phyloP scores from a whole-genome alignment of 805 yeast species.

The Sugiyamaella mastotermitis region DNA sequence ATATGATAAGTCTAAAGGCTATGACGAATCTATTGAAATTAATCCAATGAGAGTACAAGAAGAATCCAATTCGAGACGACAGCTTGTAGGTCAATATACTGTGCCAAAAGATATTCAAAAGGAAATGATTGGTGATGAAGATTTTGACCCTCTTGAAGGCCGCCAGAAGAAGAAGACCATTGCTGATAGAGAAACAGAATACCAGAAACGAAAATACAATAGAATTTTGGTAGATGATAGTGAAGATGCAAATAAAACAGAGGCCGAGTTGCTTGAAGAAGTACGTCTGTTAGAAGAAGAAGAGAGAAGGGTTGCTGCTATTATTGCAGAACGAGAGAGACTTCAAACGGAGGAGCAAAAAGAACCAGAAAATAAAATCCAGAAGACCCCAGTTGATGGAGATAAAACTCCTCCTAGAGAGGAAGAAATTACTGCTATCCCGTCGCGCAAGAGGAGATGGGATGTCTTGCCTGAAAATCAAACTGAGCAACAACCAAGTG shows the following conservation, averaged over 20 bases:
- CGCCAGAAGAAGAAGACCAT: slow-evolving; percentile 20
- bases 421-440: slow-evolving; percentile 2
- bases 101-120: slow-evolving; percentile 32
- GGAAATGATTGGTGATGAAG: slow-evolving; percentile 25
- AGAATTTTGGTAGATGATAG: slow-evolving; percentile 29
- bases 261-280: slow-evolving; percentile 36
- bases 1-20: too few species aligned
- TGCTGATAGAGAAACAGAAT: slow-evolving; percentile 39
- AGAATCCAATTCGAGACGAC: slow-evolving; percentile 3
- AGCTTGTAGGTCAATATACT: slow-evolving; percentile 37
- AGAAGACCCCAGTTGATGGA: slow-evolving; percentile 1
- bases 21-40: too few species aligned
- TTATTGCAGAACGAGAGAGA: slow-evolving; percentile 26
- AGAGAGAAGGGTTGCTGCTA: slow-evolving; percentile 27
- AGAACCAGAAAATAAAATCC: slow-evolving; percentile 5
- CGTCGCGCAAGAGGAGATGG: slow-evolving; percentile 27
- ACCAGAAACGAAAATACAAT: slow-evolving; percentile 39
- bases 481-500: slow-evolving; percentile 17
- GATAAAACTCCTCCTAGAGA: slow-evolving; percentile 17
- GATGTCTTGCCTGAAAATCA: slow-evolving; percentile 21
- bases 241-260: slow-evolving; percentile 19
- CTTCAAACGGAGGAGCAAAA: slow-evolving; percentile 21
- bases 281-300: slow-evolving; percentile 39
- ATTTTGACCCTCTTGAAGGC: slow-evolving; percentile 28
- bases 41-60: neutral